Evolutionary conservation across 2,329 filamentous ascomycete genomes (phyloP).

Genomic region (Grosmannia huntii): DNA sequence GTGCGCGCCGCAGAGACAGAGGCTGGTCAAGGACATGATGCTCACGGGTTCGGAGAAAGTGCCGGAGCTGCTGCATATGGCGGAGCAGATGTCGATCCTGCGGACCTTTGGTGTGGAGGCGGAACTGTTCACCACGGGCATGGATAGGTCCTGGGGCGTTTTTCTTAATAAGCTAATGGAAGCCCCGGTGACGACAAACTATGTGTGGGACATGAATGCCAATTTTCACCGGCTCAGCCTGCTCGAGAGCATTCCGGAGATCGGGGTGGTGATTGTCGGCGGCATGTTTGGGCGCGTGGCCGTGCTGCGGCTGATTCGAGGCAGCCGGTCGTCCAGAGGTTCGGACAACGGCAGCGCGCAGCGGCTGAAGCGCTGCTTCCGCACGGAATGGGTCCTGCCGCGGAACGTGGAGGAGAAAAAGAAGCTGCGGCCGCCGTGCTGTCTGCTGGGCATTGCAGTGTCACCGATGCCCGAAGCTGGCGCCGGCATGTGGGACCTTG

Average conservation of each 20-base stretch:
- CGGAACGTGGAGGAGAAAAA: slow-evolving; percentile 31
- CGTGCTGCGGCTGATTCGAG: slow-evolving; percentile 45
- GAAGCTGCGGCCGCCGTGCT: slow-evolving; percentile 29
- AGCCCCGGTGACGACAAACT: slow-evolving; percentile 15
- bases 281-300: slow-evolving; percentile 54
- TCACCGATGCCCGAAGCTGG: slow-evolving; percentile 44
- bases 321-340: slow-evolving; percentile 12
- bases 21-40: neutral
- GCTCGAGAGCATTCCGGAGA: slow-evolving; percentile 50
- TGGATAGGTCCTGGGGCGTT: slow-evolving; percentile 9
- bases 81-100: slow-evolving; percentile 23
- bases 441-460: slow-evolving; percentile 55
- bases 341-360: neutral
- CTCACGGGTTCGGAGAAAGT: slow-evolving; percentile 1
- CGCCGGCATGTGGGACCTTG: slow-evolving; percentile 15
- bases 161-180: slow-evolving; percentile 21
- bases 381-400: slow-evolving; percentile 41
- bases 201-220: slow-evolving; percentile 19
- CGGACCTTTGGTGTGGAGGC: slow-evolving; percentile 36
- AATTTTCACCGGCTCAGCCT: slow-evolving; percentile 42
- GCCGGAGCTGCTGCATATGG: slow-evolving; percentile 6
- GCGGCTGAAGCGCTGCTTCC: slow-evolving; percentile 24
- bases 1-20: neutral
- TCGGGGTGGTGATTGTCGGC: slow-evolving; percentile 56
- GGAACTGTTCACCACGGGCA: slow-evolving; percentile 29